phyloP scores from a whole-genome alignment of 1,139 yeast species.

The Arxiozyma bovina region DNA sequence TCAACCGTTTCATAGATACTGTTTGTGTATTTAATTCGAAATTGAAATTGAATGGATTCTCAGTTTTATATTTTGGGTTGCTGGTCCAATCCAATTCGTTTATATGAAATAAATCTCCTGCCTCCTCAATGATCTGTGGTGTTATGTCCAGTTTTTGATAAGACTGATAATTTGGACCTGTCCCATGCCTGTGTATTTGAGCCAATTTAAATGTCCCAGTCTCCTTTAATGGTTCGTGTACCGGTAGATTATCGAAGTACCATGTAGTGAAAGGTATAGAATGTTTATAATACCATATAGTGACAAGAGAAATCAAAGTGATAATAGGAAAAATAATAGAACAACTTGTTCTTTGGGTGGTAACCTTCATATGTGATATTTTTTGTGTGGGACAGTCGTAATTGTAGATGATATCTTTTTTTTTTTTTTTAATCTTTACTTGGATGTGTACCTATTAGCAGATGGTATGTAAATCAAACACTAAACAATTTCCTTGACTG shows the following conservation, averaged over 20 bases:
- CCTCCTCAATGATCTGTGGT: slow-evolving; percentile 2
- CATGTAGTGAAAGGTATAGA: background rate
- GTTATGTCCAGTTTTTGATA: slow-evolving; percentile 15
- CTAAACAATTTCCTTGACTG: too few relatives aligned
- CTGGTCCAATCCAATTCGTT: background rate
- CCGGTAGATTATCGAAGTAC: background rate
- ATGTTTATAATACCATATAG: background rate
- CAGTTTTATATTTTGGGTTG: slow-evolving; percentile 10
- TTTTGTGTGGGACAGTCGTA: background rate
- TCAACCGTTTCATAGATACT: slow-evolving; percentile 40
- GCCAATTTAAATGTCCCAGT: slow-evolving; percentile 9
- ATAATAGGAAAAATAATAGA: background rate
- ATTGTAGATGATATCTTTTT: too few relatives aligned
- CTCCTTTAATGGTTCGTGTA: background rate
- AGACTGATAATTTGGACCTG: slow-evolving; percentile 8
- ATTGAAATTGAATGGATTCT: slow-evolving; percentile 21
- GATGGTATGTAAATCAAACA: too few relatives aligned
- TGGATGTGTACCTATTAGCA: too few relatives aligned
- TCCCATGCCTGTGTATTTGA: slow-evolving; percentile 19
- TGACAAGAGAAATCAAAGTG: background rate
- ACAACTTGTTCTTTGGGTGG: background rate
- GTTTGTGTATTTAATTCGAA: slow-evolving; percentile 14
- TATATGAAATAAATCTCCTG: background rate
- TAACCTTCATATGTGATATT: background rate
- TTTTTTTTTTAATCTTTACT: too few relatives aligned